Evolutionary conservation across 306 rosid genomes (phyloP).

Genomic region (Trifolium fragiferum): DNA sequence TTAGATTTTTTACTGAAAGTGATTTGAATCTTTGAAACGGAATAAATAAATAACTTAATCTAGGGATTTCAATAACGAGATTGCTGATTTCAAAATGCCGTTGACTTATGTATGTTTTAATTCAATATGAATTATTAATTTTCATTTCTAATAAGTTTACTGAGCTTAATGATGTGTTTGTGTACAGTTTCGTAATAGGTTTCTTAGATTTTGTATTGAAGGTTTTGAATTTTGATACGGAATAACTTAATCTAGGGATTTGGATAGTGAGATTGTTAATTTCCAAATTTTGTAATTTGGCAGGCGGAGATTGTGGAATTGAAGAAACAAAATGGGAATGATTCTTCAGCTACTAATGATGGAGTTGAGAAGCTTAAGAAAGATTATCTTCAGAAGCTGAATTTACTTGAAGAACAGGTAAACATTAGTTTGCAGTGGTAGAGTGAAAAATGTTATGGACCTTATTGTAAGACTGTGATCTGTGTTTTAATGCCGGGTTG

Average conservation of each 20-base stretch:
- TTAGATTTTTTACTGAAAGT: not conserved
- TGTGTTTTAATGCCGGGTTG: slow-evolving; percentile 15
- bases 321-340: slow-evolving; percentile 52
- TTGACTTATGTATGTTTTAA: not conserved
- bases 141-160: not conserved
- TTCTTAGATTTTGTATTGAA: slow-evolving; percentile 1
- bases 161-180: slow-evolving; percentile 9
- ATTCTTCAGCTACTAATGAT: slow-evolving; percentile 50
- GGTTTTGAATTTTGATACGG: slow-evolving; percentile 19
- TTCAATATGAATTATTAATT: not conserved
- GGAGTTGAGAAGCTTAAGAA: slow-evolving; percentile 72
- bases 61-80: not conserved
- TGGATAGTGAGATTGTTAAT: not conserved
- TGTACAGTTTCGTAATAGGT: not conserved
- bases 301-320: slow-evolving; percentile 80
- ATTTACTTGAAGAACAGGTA: slow-evolving; percentile 84
- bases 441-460: slow-evolving; percentile 9
- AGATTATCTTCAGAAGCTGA: slow-evolving; percentile 87
- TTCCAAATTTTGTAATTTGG: slow-evolving; percentile 25
- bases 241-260: not conserved
- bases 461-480: not conserved
- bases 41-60: not conserved
- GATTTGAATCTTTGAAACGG: slow-evolving; percentile 18
- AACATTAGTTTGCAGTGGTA: slow-evolving; percentile 3
- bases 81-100: not conserved